Conservation (phyloP, 140 eudicot genomes). For the Anethum foeniculum region DNA sequence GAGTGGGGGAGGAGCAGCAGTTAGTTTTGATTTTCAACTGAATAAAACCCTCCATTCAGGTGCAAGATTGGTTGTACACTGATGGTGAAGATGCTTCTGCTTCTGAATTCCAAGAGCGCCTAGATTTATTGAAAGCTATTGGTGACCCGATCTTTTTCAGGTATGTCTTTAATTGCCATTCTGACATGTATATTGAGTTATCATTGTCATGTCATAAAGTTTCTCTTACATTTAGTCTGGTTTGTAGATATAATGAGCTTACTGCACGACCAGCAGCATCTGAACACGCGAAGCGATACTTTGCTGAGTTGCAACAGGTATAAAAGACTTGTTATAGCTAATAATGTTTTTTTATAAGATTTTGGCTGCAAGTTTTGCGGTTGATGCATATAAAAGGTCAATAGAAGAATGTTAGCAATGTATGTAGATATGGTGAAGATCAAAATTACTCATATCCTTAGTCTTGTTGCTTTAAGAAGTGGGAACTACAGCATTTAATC, state of each 20-base stretch:
- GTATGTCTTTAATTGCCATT: constrained; percentile 30
- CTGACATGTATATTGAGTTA: constrained; percentile 2
- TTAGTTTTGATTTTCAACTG: constrained; percentile 1
- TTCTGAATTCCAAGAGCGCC: constrained; percentile 64
- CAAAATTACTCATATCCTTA: neutral
- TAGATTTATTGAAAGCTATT: constrained; percentile 65
- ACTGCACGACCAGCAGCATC: constrained; percentile 87
- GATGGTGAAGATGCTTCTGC: constrained; percentile 99
- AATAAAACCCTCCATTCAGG: constrained; percentile 37
- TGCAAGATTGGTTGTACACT: constrained; percentile 92
- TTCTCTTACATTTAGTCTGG: constrained; percentile 11
- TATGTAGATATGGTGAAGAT: neutral
- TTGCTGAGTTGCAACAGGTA: constrained; percentile 75
- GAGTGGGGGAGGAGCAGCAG: neutral
- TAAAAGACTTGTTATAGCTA: constrained; percentile 11
- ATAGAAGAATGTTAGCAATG: neutral
- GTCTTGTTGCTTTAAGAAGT: neutral
- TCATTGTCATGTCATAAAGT: constrained; percentile 3
- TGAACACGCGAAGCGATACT: constrained; percentile 53
- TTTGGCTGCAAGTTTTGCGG: neutral
- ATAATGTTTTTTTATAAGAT: neutral
- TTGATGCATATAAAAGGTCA: neutral
- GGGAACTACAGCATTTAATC: neutral
- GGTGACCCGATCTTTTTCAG: constrained; percentile 93
- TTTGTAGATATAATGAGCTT: constrained; percentile 62